Evolutionary conservation across 2,329 filamentous ascomycete species (phyloP).

Genomic region (Metarhizium robertsii): DNA sequence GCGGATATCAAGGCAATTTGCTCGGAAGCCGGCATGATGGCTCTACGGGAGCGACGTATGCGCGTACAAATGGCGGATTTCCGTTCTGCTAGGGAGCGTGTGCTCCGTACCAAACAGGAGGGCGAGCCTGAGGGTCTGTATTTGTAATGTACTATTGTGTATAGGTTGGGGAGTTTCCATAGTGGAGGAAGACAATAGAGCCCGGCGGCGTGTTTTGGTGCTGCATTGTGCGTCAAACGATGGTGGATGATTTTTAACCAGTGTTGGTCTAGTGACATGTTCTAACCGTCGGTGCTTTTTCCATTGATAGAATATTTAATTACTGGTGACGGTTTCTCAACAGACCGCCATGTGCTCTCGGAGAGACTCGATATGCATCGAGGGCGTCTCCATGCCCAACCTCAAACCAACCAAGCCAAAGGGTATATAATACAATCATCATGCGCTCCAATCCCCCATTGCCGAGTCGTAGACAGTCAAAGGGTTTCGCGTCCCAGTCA

Average conservation of each 20-base stretch:
- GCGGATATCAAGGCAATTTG: conserved; percentile 99
- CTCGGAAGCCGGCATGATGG: conserved; percentile 91
- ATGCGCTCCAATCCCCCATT: not conserved
- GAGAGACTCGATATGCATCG: too few species aligned
- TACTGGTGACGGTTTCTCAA: too few species aligned
- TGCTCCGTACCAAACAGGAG: conserved; percentile 97
- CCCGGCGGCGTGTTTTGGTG: not conserved
- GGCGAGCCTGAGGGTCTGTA: conserved; percentile 97
- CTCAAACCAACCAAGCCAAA: too few species aligned
- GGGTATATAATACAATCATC: too few species aligned
- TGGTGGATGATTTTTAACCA: not conserved
- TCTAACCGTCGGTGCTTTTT: too few species aligned
- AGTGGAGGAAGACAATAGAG: not conserved
- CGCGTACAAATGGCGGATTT: conserved; percentile 99
- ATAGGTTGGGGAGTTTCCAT: not conserved
- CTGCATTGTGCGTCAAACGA: not conserved
- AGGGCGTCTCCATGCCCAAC: too few species aligned
- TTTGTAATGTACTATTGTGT: conserved; percentile 54
- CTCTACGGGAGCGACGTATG: conserved; percentile 90
- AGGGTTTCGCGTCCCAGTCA: not conserved
- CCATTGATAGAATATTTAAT: too few species aligned
- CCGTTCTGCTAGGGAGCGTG: conserved; percentile 80
- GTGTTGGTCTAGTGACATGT: not conserved
- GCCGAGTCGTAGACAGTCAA: not conserved
- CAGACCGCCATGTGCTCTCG: too few species aligned